A percentile compares a stretch with the other conserved stretches of the same genome.
Evolutionary conservation across 495 filamentous ascomycete genomes (phyloP).

Genomic region (Sporormia fimetaria): DNA sequence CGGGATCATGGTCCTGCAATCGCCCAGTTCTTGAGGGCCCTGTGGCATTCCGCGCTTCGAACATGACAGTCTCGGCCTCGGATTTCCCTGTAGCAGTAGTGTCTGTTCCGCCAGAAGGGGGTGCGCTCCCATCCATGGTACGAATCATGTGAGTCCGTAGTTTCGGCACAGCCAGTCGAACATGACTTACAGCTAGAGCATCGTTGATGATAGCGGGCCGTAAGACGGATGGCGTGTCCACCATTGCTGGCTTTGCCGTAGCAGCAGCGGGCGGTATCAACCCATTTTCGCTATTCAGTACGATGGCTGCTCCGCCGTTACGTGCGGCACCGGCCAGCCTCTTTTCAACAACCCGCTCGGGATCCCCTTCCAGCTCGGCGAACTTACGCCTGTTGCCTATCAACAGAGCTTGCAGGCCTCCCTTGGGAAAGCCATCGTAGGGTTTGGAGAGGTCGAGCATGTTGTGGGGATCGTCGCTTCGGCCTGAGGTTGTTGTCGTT

Average conservation of each 20-base stretch:
- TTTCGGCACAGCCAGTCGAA: conserved; percentile 83
- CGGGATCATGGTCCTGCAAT: conserved; percentile 59
- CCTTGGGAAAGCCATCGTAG: conserved; percentile 84
- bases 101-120: conserved; percentile 16
- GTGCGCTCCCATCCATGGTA: conserved; percentile 42
- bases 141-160: conserved; percentile 68
- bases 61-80: conserved; percentile 52
- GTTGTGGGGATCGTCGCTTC: conserved; percentile 67
- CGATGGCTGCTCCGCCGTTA: conserved; percentile 58
- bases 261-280: conserved; percentile 39
- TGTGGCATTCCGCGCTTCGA: conserved; percentile 64
- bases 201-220: conserved; percentile 80
- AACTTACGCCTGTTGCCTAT: conserved; percentile 89
- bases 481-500: conserved; percentile 45
- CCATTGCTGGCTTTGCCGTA: conserved; percentile 1
- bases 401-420: conserved; percentile 71
- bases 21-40: conserved; percentile 46
- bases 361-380: conserved; percentile 51
- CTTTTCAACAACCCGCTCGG: conserved; percentile 57
- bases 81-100: conserved; percentile 38
- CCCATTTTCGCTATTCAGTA: conserved; percentile 66
- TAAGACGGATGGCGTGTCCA: conserved; percentile 61
- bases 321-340: conserved; percentile 44
- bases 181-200: conserved; percentile 64
- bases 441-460: conserved; percentile 88